Conservation (phyloP, 345 rosid genomes). For the Lepidium africanum region DNA sequence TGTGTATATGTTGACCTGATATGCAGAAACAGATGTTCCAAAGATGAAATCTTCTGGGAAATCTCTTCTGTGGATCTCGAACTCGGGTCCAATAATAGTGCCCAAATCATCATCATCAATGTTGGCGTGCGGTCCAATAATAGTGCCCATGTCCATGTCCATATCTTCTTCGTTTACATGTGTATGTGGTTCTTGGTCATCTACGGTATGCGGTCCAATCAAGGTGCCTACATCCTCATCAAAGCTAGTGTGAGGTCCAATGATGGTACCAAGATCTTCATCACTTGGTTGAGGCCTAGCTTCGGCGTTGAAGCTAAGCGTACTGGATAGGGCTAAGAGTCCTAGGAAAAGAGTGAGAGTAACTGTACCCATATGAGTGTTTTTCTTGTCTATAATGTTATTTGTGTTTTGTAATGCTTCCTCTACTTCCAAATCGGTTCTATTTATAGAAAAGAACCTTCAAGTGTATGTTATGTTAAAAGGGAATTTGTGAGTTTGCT, state of each 20-base stretch:
- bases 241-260: conserved; percentile 14
- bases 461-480: background rate
- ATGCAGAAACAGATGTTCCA: conserved; percentile 28
- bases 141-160: background rate
- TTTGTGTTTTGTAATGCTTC: background rate
- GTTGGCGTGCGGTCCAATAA: conserved; percentile 3
- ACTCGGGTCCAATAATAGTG: conserved; percentile 26
- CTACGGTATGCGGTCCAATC: conserved; percentile 5
- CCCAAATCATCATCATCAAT: conserved; percentile 19
- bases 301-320: conserved; percentile 17
- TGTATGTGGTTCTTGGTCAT: conserved; percentile 1
- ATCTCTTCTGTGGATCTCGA: conserved; percentile 2
- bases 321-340: conserved; percentile 1
- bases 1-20: conserved; percentile 15
- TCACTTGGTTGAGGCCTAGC: conserved; percentile 26
- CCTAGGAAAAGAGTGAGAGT: conserved; percentile 14
- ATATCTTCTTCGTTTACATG: background rate
- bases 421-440: background rate
- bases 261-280: conserved; percentile 19
- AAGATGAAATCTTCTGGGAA: conserved; percentile 23
- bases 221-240: conserved; percentile 20
- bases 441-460: conserved; percentile 21
- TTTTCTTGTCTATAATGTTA: background rate
- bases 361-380: background rate
- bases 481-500: conserved; percentile 5